phyloP scores from a whole-genome alignment of 441 rosid genomes.

The Aquilaria agallochum region DNA sequence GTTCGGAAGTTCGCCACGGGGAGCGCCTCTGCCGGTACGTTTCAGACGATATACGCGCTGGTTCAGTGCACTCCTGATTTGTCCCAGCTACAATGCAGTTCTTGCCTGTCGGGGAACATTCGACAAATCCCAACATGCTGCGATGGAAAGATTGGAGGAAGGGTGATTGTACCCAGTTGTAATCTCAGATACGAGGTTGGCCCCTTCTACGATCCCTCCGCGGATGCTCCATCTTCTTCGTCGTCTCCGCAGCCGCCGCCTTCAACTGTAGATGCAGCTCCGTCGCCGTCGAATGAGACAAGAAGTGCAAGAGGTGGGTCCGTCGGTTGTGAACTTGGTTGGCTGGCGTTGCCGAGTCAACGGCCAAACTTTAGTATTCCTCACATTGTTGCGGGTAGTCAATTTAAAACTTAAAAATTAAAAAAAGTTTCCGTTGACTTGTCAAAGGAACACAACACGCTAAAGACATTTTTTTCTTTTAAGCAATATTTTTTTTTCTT shows the following conservation, averaged over 20 bases:
- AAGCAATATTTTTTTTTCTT: background rate
- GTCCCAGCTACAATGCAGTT: conserved; percentile 22
- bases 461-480: background rate
- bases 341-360: no score
- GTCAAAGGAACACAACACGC: background rate
- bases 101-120: conserved; percentile 22
- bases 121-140: conserved; percentile 15
- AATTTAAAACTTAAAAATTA: no score
- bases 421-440: no score
- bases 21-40: background rate
- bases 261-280: background rate
- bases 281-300: conserved; percentile 2
- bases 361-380: no score
- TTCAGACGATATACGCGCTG: conserved; percentile 25
- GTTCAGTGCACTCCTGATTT: conserved; percentile 44
- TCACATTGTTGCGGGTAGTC: no score
- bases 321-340: no score
- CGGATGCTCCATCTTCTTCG: conserved; percentile 18
- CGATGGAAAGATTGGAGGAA: conserved; percentile 21
- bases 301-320: conserved; percentile 2
- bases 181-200: conserved; percentile 26
- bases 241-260: conserved; percentile 5
- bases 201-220: conserved; percentile 17
- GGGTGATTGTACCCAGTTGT: conserved; percentile 42
- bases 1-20: conserved; percentile 31